These are phyloP conservation scores for Aristolochia fimbriata DNA, from an alignment of 164 flowering plant species.

Conservation along the genomic window DNA sequence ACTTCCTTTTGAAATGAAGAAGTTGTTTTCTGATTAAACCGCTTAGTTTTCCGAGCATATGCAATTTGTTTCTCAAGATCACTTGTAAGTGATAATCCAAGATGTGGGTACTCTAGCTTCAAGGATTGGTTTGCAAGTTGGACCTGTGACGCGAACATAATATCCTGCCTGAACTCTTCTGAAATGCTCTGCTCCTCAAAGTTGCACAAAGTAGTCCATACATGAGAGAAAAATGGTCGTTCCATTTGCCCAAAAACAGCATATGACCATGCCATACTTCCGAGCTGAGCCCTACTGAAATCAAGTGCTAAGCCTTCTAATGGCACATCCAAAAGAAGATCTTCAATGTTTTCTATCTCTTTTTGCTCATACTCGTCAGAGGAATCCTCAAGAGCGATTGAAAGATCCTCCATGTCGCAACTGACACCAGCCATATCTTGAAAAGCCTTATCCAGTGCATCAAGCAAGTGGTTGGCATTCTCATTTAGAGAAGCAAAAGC, in stretches of 20 bases:
- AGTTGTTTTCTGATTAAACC: slow-evolving; percentile 79
- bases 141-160: slow-evolving; percentile 90
- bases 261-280: slow-evolving; percentile 94
- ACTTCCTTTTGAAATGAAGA: slow-evolving; percentile 96
- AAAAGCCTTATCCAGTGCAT: slow-evolving; percentile 52
- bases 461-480: slow-evolving; percentile 62
- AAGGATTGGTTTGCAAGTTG: slow-evolving; percentile 73
- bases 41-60: slow-evolving; percentile 62
- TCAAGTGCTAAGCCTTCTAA: slow-evolving; percentile 28
- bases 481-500: slow-evolving; percentile 85
- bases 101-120: slow-evolving; percentile 73
- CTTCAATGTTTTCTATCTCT: slow-evolving; percentile 8
- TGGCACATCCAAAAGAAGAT: slow-evolving; percentile 13
- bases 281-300: slow-evolving; percentile 73
- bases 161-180: slow-evolving; percentile 75
- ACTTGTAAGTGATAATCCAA: slow-evolving; percentile 35
- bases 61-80: slow-evolving; percentile 61
- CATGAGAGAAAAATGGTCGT: slow-evolving; percentile 52
- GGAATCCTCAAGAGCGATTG: slow-evolving; percentile 1
- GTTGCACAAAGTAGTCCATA: slow-evolving; percentile 58
- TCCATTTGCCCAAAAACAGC: slow-evolving; percentile 80
- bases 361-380: slow-evolving; percentile 11
- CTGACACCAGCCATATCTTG: slow-evolving; percentile 29
- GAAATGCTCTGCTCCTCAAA: slow-evolving; percentile 68
- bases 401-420: slow-evolving; percentile 15